These are phyloP conservation scores for Jaltomata sinuosa DNA, from an alignment of 257 asterid genomes.

Conservation along the genomic window DNA sequence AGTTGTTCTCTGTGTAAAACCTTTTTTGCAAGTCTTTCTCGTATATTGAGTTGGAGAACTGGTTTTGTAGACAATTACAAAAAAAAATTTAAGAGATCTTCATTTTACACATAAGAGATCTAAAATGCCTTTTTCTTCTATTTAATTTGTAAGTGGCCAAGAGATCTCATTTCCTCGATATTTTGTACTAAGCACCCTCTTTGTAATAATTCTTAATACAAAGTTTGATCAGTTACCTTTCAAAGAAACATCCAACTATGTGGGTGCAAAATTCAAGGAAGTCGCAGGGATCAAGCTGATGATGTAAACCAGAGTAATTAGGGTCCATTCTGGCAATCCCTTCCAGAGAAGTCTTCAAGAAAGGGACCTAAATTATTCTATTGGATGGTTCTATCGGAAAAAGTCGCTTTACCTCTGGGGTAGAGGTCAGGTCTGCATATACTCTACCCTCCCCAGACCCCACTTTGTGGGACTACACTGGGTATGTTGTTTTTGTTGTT, in stretches of 20 bases:
- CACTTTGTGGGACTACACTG: no score
- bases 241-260: not conserved
- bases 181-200: not conserved
- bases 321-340: not conserved
- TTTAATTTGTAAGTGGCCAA: no score
- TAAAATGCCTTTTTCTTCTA: no score
- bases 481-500: no score
- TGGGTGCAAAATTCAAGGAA: not conserved
- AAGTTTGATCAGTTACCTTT: not conserved
- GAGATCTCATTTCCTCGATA: not conserved
- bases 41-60: no score
- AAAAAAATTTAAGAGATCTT: no score
- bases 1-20: not conserved
- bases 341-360: not conserved
- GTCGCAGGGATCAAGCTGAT: not conserved
- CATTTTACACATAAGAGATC: no score
- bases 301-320: not conserved
- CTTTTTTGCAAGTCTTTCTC: not conserved
- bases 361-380: not conserved
- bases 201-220: not conserved
- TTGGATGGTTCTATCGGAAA: no score
- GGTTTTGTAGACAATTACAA: no score
- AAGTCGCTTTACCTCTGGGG: no score
- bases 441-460: no score
- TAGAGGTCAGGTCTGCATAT: no score